Evolutionary conservation across 2,329 filamentous ascomycete species (phyloP).

Genomic region (Botrytis sinoallii): DNA sequence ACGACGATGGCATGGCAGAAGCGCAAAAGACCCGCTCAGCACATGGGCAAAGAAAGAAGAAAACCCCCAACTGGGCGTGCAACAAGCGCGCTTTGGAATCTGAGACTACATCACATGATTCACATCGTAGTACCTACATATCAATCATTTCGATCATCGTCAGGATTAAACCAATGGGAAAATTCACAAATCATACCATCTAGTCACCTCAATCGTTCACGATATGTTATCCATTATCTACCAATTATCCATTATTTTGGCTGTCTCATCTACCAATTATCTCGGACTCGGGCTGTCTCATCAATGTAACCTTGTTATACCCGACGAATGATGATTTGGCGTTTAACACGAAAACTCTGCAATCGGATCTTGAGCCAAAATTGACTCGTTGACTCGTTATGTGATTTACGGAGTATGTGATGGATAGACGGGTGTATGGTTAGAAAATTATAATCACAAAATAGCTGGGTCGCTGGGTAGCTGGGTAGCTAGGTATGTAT

Average conservation of each 20-base stretch:
- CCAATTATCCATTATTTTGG: not conserved
- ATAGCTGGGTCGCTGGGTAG: not conserved
- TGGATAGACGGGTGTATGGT: not conserved
- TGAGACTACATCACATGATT: not conserved
- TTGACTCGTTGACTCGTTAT: not conserved
- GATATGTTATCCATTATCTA: not conserved
- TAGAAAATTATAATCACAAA: not conserved
- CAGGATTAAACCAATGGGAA: not conserved
- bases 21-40: conserved; percentile 22
- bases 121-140: not conserved
- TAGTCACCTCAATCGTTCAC: not conserved
- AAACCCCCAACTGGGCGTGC: conserved; percentile 7
- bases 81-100: conserved; percentile 30
- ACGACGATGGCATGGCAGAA: conserved; percentile 16
- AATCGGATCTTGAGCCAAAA: conserved; percentile 16
- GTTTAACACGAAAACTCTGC: conserved; percentile 25
- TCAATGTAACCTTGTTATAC: conserved; percentile 22
- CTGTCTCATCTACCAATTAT: not conserved
- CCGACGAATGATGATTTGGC: conserved; percentile 34
- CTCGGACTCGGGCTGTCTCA: not conserved
- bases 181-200: not conserved
- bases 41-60: not conserved
- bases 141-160: not conserved
- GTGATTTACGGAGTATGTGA: not conserved
- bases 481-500: not conserved